Base-by-base conservation (phyloP, 495 filamentous ascomycete species). In the Rhizodiscina lignyota region DNA sequence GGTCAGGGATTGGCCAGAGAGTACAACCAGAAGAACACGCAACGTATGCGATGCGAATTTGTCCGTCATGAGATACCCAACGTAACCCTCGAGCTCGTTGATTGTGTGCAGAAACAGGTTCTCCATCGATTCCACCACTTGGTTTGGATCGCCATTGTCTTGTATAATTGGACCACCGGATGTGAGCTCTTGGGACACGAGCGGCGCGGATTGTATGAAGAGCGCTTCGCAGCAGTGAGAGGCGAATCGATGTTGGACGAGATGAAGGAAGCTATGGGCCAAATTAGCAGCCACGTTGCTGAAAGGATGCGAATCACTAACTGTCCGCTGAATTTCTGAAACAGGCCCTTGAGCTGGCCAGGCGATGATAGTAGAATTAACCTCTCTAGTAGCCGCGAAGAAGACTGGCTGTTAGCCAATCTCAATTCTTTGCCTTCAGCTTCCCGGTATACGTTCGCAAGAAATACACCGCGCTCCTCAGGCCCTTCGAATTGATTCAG, bases 171-270 rank as follows among this genome's bases (percentile, higher is more conserved):
- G 6, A 16, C 53, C 54, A 1, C 57, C 54, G 11, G 60, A 55
- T 34, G 64, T 68, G 35, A 83, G 53, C 53, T 86, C 80, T 41
- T 76, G 59, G 16, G 76, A 79, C 18, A 93, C 78, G 4, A 79
- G 60, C 0, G 79, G 74, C 13, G 85, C 86, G 5, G 79, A 77
- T 37, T 77, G 70, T 23, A 84, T 62, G 48, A 97, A 94, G 6
- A 97, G 64, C 12, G 80, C 84, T 60, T 97, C 89, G 55, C 87
- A 94, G 51, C 86, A 96, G 58, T 97, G 89, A 35, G 82, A 83
- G 3, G 89, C 89, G 50, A 97, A 97, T 19, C 86, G 78, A 54
- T 97, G 89, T 48, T 89, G 85, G 17, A 94, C 71, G 20, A 94
- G 66, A 47, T 82, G 72, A 34, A 92, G 53, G 57, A 94, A 94